phyloP scores from a whole-genome alignment of 495 filamentous ascomycete genomes.

The Aspergillus sparsus region DNA sequence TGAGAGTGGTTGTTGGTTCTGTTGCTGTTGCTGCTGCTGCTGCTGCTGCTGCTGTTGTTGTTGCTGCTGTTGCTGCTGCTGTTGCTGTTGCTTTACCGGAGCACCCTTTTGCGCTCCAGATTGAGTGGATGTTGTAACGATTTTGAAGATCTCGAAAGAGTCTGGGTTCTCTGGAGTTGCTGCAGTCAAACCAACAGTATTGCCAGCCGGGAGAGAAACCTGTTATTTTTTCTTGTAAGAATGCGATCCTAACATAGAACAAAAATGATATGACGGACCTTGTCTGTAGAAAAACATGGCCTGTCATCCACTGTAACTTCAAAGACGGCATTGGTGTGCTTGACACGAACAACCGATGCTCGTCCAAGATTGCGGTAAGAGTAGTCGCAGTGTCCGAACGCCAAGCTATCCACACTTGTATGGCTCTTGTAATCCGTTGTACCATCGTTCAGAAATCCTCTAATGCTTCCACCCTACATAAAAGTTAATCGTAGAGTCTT shows the following conservation, averaged over 20 bases:
- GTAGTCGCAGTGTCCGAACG: slow-evolving; percentile 93
- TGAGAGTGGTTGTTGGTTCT: slow-evolving; percentile 32
- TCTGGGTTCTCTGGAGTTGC: slow-evolving; percentile 88
- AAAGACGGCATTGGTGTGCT: slow-evolving; percentile 61
- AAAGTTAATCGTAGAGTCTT: slow-evolving; percentile 17
- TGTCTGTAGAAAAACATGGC: slow-evolving; percentile 79
- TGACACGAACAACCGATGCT: slow-evolving; percentile 72
- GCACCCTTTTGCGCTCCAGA: slow-evolving; percentile 18
- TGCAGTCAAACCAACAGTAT: slow-evolving; percentile 85
- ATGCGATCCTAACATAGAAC: not conserved
- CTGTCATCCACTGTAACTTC: slow-evolving; percentile 79
- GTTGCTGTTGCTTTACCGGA: slow-evolving; percentile 18
- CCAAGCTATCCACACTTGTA: slow-evolving; percentile 75
- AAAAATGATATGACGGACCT: slow-evolving; percentile 44
- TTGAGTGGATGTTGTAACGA: slow-evolving; percentile 61
- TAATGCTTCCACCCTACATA: slow-evolving; percentile 68
- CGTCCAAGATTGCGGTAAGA: slow-evolving; percentile 89
- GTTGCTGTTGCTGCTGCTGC: slow-evolving; percentile 33
- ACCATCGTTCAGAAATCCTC: slow-evolving; percentile 95
- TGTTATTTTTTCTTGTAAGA: slow-evolving; percentile 24
- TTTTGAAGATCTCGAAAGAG: slow-evolving; percentile 90
- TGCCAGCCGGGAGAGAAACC: slow-evolving; percentile 74
- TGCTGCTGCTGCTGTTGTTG: slow-evolving; percentile 32
- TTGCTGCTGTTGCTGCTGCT: slow-evolving; percentile 26
- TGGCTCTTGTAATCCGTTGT: slow-evolving; percentile 76